Conservation (phyloP, 345 rosid genomes). For the Linum trigynum region DNA sequence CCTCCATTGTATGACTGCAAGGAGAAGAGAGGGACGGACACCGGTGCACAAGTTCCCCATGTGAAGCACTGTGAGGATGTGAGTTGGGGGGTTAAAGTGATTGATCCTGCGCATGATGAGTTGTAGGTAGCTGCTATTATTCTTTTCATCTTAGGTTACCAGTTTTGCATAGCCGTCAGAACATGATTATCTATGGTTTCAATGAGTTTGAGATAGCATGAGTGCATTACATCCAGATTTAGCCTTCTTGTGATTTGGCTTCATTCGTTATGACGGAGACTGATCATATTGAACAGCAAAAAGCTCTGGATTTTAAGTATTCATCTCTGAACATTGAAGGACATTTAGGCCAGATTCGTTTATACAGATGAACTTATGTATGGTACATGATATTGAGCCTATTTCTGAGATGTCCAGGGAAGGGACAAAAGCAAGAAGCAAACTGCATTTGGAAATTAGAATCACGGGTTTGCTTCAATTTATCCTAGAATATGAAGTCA, state of each 20-base stretch:
- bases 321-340: not conserved
- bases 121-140: conserved; percentile 2
- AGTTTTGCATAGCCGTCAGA: not conserved
- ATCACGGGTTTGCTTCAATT: too few species aligned
- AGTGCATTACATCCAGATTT: not conserved
- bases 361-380: not conserved
- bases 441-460: too few species aligned
- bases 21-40: conserved; percentile 21
- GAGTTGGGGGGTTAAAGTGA: conserved; percentile 28
- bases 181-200: too few species aligned
- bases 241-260: not conserved
- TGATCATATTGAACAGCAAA: not conserved
- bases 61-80: conserved; percentile 29
- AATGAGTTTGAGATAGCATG: not conserved
- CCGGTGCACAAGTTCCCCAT: conserved; percentile 19
- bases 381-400: not conserved
- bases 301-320: not conserved
- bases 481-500: too few species aligned
- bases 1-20: conserved; percentile 30
- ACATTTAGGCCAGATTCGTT: not conserved
- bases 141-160: not conserved
- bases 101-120: conserved; percentile 12
- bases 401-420: too few species aligned
- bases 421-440: too few species aligned
- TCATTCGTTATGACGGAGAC: not conserved